These are phyloP conservation scores for Trichoderma sp. DNA, from an alignment of 2,329 filamentous ascomycete genomes.

Conservation along the genomic window DNA sequence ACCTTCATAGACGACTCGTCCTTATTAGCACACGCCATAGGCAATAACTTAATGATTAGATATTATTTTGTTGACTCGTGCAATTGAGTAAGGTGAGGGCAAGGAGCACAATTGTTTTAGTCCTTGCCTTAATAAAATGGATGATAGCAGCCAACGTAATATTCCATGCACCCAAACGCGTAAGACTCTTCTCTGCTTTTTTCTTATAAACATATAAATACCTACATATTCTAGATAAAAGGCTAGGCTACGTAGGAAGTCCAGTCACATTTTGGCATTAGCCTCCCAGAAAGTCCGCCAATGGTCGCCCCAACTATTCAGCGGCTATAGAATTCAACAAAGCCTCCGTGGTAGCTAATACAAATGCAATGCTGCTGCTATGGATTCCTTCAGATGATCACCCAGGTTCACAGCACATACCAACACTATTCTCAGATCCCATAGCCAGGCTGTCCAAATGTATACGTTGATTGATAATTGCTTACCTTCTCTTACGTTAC, in stretches of 20 bases:
- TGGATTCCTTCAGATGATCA: background rate
- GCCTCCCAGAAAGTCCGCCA: no score
- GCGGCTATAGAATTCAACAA: no score
- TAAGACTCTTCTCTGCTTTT: no score
- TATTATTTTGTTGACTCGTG: constrained; percentile 2
- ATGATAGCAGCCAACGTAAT: no score
- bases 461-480: background rate
- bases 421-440: background rate
- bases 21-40: background rate
- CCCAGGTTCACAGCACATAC: background rate
- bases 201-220: no score
- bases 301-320: no score
- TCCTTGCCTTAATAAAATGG: constrained; percentile 6
- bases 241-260: no score
- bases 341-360: no score
- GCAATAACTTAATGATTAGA: background rate
- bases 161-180: no score
- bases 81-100: background rate
- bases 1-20: background rate
- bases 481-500: background rate
- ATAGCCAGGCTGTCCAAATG: background rate
- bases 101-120: constrained; percentile 5
- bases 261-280: no score
- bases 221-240: no score
- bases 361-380: no score